These are phyloP conservation scores for Coleophoma eucalyptorum DNA, from an alignment of 2,329 filamentous ascomycete species.

Conservation along the genomic window DNA sequence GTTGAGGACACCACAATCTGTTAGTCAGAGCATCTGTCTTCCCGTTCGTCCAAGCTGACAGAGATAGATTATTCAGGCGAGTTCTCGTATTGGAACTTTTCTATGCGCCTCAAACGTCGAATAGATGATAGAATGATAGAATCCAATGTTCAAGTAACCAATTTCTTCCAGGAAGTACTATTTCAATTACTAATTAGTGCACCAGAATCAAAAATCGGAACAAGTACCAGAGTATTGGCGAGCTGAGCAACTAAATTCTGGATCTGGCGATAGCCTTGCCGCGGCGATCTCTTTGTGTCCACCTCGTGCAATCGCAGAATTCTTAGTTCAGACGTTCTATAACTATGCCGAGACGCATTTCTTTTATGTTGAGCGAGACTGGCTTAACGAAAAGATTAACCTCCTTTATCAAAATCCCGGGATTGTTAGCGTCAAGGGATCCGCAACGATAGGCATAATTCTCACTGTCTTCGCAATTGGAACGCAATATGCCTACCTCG, in stretches of 20 bases:
- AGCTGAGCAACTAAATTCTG: slow-evolving; percentile 40
- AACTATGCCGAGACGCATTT: slow-evolving; percentile 44
- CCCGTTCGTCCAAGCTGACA: neutral
- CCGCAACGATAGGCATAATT: slow-evolving; percentile 39
- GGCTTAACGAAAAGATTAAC: slow-evolving; percentile 37
- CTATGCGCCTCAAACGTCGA: slow-evolving; percentile 40
- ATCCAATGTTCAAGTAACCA: slow-evolving; percentile 4
- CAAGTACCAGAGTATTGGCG: slow-evolving; percentile 35
- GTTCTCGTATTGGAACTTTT: slow-evolving; percentile 38
- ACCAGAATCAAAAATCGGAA: slow-evolving; percentile 4
- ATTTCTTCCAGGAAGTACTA: neutral
- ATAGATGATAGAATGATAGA: slow-evolving; percentile 38
- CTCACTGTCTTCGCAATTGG: slow-evolving; percentile 45
- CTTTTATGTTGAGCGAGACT: slow-evolving; percentile 41
- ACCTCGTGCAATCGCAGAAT: slow-evolving; percentile 42
- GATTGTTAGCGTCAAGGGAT: slow-evolving; percentile 29
- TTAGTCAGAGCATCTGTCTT: slow-evolving; percentile 9
- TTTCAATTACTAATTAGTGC: neutral
- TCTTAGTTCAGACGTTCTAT: slow-evolving; percentile 43
- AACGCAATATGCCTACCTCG: slow-evolving; percentile 46
- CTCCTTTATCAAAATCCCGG: slow-evolving; percentile 31
- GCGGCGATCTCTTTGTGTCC: slow-evolving; percentile 37
- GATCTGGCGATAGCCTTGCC: slow-evolving; percentile 30
- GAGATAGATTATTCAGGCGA: slow-evolving; percentile 44
- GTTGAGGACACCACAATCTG: slow-evolving; percentile 37